Base-by-base conservation (phyloP, 352 stramenopile genomes). In the Phytophthora gonapodyides region DNA sequence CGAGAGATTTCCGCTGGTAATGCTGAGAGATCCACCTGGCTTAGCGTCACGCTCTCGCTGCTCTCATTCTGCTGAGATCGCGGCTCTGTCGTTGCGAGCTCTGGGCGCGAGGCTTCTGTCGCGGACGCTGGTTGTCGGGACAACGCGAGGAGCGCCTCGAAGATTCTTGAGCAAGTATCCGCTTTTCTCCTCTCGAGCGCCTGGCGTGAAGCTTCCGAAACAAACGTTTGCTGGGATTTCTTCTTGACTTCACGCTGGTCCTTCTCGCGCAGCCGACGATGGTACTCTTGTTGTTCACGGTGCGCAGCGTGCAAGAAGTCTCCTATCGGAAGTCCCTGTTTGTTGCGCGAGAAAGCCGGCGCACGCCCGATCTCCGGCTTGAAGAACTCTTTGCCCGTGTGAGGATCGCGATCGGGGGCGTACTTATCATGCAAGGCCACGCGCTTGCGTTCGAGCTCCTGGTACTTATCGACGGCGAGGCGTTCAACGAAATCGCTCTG, bases 261-360 rank as follows among this genome's bases (percentile, higher is more conserved):
- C 36, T 81, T 74, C 12, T 87, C 73, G 7, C 67, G 69, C 40
- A 88, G 56, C 4, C 58, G 66, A 0, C 78, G 77, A 16, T 87
- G 74, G 16, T 89, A 85, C 42, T 86, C 76, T 13, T 78, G 73
- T 43, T 90, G 77, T 24, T 93, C 82, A 16, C 63, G 74, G 40
- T 89, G 82, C 19, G 77, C 71, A 49, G 82, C 73, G 60, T 90
- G 75, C 33, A 93, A 70, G 55, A 91, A 93, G 9, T 91, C 81
- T 24, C 84, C 84, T 49, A 93, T 93, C 10, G 82, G 82, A 0
- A 93, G 59, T 0, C 72, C 72, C 19, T 80, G 76, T 44, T 90
- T 84, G 41, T 93, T 92, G 49, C 84, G 79, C 40, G 76, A 78
- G 48, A 93, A 92, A 1, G 76, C 74, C 1, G 84, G 84, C 2